Percentiles rank a stretch among this genome's conserved stretches.
phyloP scores from a whole-genome alignment of 2,329 filamentous ascomycete genomes.

The Penicillium sp. region DNA sequence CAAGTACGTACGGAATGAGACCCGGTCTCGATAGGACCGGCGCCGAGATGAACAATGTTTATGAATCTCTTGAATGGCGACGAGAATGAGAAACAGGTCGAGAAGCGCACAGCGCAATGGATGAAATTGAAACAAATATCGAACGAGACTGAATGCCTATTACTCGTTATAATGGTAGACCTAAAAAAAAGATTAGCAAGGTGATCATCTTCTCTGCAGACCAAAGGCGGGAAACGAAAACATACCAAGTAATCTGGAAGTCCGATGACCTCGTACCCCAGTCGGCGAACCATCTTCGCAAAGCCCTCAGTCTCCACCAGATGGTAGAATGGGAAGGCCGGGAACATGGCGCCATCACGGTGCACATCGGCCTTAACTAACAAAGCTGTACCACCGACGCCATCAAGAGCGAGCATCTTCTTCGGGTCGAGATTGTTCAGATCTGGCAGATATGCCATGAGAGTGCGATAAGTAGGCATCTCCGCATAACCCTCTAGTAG shows the following conservation, averaged over 20 bases:
- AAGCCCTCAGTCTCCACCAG: conserved; percentile 98
- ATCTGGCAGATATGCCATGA: conserved; percentile 82
- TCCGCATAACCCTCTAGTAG: conserved; percentile 90
- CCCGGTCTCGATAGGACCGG: not conserved
- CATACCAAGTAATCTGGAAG: conserved; percentile 94
- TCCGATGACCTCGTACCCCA: conserved; percentile 84
- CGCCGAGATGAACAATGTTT: not conserved
- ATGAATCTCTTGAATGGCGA: not conserved
- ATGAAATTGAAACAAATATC: conserved; percentile 1
- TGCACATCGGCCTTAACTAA: conserved; percentile 97
- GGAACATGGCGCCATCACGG: conserved; percentile 97
- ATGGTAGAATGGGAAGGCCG: conserved; percentile 92
- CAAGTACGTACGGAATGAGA: conserved; percentile 3
- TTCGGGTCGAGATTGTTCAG: conserved; percentile 55
- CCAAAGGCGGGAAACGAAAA: conserved; percentile 11
- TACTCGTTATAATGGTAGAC: conserved; percentile 90
- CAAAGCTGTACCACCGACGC: conserved; percentile 88
- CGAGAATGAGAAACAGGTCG: not conserved
- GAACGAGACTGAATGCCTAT: conserved; percentile 17
- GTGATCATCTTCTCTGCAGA: not conserved
- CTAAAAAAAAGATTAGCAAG: conserved; percentile 46
- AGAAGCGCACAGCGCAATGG: conserved; percentile 2
- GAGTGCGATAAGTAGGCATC: conserved; percentile 83
- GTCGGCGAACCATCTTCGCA: conserved; percentile 87
- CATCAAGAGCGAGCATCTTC: conserved; percentile 74